Evolutionary conservation across 331 rosid species (phyloP).

Genomic region (Prunus yedoensis): DNA sequence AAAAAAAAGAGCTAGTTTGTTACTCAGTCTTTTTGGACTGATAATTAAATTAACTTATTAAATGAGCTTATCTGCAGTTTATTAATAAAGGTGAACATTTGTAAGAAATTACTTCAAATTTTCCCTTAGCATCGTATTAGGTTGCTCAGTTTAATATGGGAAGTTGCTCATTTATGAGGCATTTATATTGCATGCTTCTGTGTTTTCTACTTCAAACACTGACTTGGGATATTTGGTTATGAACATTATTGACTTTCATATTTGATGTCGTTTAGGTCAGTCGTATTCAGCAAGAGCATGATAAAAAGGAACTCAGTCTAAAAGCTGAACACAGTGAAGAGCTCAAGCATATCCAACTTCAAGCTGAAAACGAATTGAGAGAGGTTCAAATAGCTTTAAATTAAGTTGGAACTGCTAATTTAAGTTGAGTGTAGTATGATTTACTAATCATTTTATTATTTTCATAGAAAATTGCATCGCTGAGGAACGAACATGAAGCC

Average conservation of each 20-base stretch:
- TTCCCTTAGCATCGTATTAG: neutral
- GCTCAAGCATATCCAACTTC: constrained; percentile 57
- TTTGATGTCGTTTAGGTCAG: constrained; percentile 55
- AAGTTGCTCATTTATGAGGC: neutral
- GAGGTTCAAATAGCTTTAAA: constrained; percentile 47
- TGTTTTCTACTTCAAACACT: neutral
- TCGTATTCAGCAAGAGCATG: constrained; percentile 63
- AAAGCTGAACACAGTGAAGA: constrained; percentile 58
- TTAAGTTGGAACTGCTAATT: neutral
- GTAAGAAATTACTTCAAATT: neutral
- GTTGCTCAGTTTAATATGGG: constrained; percentile 1
- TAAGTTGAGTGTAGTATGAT: neutral
- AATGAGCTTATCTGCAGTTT: neutral
- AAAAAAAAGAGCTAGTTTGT: neutral
- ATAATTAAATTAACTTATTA: neutral
- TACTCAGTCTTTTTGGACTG: neutral
- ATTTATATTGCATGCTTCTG: constrained; percentile 7
- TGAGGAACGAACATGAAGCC: constrained; percentile 79
- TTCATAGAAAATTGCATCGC: constrained; percentile 52
- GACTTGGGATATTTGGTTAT: neutral
- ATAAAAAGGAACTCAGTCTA: constrained; percentile 49
- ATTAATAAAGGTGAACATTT: neutral
- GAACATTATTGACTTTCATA: constrained; percentile 25
- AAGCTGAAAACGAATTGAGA: constrained; percentile 73
- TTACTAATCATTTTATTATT: constrained; percentile 12